Percentiles rank a stretch among this genome's conserved stretches.
These are phyloP conservation scores for Pulveroboletus sp. DNA, from an alignment of 768 basidiomycete species.

Conservation along the genomic window DNA sequence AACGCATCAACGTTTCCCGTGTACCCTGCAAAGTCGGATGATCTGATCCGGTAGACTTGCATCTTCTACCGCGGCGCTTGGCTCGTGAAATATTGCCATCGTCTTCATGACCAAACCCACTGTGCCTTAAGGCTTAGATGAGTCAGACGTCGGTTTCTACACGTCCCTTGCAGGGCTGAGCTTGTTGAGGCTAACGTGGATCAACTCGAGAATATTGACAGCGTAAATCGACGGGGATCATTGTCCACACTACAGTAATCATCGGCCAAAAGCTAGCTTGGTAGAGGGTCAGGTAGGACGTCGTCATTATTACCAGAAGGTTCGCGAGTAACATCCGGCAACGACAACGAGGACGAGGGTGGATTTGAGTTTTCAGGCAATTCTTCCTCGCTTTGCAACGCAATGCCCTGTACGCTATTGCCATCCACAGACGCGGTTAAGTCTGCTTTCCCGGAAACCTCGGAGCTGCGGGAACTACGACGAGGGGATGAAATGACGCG, in stretches of 20 bases:
- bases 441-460: slow-evolving; percentile 9
- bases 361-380: slow-evolving; percentile 7
- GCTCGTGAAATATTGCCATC: background rate
- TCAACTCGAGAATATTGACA: slow-evolving; percentile 14
- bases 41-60: background rate
- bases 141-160: background rate
- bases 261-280: slow-evolving; percentile 10
- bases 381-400: slow-evolving; percentile 4
- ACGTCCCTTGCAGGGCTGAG: slow-evolving; percentile 5
- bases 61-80: slow-evolving; percentile 7
- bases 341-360: slow-evolving; percentile 6
- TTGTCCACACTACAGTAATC: slow-evolving; percentile 13
- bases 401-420: background rate
- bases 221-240: slow-evolving; percentile 10
- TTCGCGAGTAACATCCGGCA: background rate
- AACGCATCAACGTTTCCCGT: background rate
- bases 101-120: background rate
- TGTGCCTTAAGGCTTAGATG: slow-evolving; percentile 7
- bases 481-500: slow-evolving; percentile 21
- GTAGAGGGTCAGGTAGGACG: background rate
- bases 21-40: background rate
- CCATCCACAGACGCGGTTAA: slow-evolving; percentile 2
- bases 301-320: slow-evolving; percentile 12
- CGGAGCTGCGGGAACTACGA: slow-evolving; percentile 17
- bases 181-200: slow-evolving; percentile 6